Base-by-base conservation (phyloP, 768 basidiomycete species). In the Trametes cinnabarina region DNA sequence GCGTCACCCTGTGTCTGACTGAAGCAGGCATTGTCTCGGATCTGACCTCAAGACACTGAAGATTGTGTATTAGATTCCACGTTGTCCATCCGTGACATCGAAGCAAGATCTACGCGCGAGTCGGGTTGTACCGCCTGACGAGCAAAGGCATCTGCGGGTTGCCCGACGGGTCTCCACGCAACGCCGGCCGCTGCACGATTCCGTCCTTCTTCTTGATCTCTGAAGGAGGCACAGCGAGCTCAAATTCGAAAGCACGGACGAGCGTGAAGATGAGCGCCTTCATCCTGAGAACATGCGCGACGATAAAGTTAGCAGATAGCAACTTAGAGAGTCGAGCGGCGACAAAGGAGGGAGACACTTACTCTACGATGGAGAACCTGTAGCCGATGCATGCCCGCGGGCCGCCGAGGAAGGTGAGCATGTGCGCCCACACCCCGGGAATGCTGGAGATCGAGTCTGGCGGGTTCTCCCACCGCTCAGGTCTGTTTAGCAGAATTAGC, bases 351-450 rank as follows among this genome's bases (percentile, higher is more conserved):
- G 25, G 12, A 4, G 35, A 28, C 4, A 9, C 7, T 26, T 58
- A 85, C 82, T 85, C 84, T 14, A 80, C 73, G 19, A 87, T 67
- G 9, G 87, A 76, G 66, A 88, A 88, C 3, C 82, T 78, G 66
- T 81, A 87, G 0, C 86, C 86, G 32, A 88, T 87, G 57, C 87
- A 90, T 0, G 84, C 77, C 20, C 79, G 77, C 15, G 84, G 82
- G 3, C 87, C 87, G 26, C 83, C 84, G 2, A 85, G 62, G 76
- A 90, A 90, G 0, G 83, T 79, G 37, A 87, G 65, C 60, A 83
- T 63, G 64, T 85, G 79, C 12, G 79, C 77, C 79, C 81, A 86
- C 0, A 87, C 75, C 4, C 86, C 83, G 7, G 87, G 87, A 23
- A 88, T 71, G 1, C 65, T 56, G 3, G 66, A 65, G 1, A 74